Evolutionary conservation across 768 basidiomycete species (phyloP), one percentile per base, ranked within the genome.

Genomic region (Phlegmacium glaucopus): DNA sequence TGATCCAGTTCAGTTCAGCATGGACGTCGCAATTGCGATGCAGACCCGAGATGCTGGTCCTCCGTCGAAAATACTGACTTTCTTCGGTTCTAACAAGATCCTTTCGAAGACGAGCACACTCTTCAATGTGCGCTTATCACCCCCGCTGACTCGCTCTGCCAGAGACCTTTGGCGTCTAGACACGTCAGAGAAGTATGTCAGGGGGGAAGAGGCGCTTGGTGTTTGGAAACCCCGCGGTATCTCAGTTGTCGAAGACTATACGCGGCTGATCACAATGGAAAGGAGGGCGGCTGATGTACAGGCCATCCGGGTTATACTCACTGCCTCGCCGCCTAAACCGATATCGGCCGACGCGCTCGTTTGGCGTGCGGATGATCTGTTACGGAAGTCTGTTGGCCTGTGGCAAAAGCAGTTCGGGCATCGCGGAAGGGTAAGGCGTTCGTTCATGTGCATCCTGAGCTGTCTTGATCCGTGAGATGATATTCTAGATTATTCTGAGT

Each of bases 141-240:
- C 95, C 10, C 87, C 90, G 12, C 69, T 90, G 51, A 92, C 90
- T 15, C 83, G 91, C 37, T 93, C 88, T 1, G 79, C 91, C 2
- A 83, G 83, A 61, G 94, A 97, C 53, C 73, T 99, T 11, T 97
- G 95, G 96, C 75, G 94, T 34, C 72, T 98, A 43, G 93, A 99
- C 69, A 97, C 95, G 1, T 84, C 90, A 25, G 88, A 90, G 67
- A 94, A 93, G 63, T 97, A 94, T 66, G 94, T 99, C 0, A 79
- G 85, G 38, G 95, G 95, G 7, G 94, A 98, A 63, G 94, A 97
- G 58, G 66, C 75, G 4, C 74, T 98, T 25, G 83, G 78, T 6
- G 65, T 75, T 15, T 98, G 95, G 94, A 87, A 83, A 55, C 84
- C 94, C 37, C 79, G 94, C 38, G 91, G 94, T 8, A 77, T 97